Evolutionary conservation across 257 asterid genomes (phyloP).

Genomic region (Nyctanthes arbortristis): DNA sequence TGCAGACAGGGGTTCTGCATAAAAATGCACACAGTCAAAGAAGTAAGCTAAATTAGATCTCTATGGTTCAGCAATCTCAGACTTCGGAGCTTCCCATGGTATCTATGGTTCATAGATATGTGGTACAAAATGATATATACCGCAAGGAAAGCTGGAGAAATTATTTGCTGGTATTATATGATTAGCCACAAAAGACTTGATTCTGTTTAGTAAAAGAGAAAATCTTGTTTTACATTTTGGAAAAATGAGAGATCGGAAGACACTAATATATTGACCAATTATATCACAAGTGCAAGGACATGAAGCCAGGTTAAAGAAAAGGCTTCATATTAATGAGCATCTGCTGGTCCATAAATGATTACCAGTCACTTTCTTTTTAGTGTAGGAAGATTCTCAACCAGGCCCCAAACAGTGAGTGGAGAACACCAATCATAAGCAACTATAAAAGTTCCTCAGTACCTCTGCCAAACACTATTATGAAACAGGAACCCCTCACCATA

Average conservation of each 20-base stretch:
- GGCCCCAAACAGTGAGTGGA: not conserved
- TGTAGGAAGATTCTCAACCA: not conserved
- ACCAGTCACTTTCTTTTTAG: not conserved
- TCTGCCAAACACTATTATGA: not conserved
- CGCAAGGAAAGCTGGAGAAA: not conserved
- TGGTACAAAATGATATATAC: not conserved
- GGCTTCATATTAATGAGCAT: not conserved
- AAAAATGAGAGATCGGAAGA: not conserved
- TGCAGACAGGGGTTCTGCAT: conserved; percentile 84
- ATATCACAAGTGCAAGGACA: not conserved
- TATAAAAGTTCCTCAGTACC: not conserved
- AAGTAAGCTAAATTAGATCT: conserved; percentile 11
- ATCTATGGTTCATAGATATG: not conserved
- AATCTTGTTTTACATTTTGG: not conserved
- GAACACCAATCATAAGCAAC: conserved; percentile 4
- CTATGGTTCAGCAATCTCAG: not conserved
- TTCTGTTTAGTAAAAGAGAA: not conserved
- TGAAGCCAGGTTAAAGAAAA: not conserved
- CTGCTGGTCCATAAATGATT: not conserved
- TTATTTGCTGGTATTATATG: not conserved
- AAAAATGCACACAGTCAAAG: conserved; percentile 8
- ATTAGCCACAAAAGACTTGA: not conserved
- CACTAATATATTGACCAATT: not conserved
- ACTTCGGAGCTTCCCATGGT: not conserved
- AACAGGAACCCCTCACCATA: not conserved